Percentiles rank a stretch among this genome's conserved stretches.
Evolutionary conservation across 345 rosid genomes (phyloP).

Genomic region (Citropsis articulata): DNA sequence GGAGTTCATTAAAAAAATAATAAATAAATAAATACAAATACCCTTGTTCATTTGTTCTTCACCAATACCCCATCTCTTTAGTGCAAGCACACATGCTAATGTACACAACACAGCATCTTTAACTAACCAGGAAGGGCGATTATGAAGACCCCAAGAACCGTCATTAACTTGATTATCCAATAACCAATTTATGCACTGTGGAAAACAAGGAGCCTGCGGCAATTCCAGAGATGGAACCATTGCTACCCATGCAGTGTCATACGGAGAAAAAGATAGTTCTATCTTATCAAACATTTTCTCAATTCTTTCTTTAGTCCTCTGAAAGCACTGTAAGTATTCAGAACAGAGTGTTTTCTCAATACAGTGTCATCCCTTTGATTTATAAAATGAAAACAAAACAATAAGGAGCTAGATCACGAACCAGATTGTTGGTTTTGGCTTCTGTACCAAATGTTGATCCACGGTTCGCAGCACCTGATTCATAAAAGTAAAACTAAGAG

Average conservation of each 20-base stretch:
- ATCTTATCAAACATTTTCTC: constrained; percentile 58
- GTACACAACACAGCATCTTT: constrained; percentile 75
- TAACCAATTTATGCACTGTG: constrained; percentile 66
- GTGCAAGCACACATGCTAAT: constrained; percentile 72
- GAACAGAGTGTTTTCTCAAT: not conserved
- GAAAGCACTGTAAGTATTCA: constrained; percentile 32
- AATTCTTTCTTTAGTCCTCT: constrained; percentile 47
- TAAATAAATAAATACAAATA: not conserved
- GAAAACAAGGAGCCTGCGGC: constrained; percentile 56
- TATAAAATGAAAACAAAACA: constrained; percentile 2
- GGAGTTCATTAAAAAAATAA: not conserved
- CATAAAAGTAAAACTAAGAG: constrained; percentile 17
- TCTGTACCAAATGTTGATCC: constrained; percentile 27
- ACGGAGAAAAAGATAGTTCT: constrained; percentile 68
- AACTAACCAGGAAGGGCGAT: constrained; percentile 34
- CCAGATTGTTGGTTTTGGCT: constrained; percentile 32
- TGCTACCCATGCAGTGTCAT: constrained; percentile 94
- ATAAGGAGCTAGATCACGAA: constrained; percentile 19
- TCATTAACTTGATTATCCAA: constrained; percentile 66
- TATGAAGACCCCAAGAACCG: constrained; percentile 82
- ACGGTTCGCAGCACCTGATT: constrained; percentile 27
- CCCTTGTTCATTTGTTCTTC: constrained; percentile 67
- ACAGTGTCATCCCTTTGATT: not conserved
- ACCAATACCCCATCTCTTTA: constrained; percentile 72
- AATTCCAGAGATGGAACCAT: constrained; percentile 71